Conservation (phyloP, 169 alveolate species). For the Plasmodium knowlesi region DNA sequence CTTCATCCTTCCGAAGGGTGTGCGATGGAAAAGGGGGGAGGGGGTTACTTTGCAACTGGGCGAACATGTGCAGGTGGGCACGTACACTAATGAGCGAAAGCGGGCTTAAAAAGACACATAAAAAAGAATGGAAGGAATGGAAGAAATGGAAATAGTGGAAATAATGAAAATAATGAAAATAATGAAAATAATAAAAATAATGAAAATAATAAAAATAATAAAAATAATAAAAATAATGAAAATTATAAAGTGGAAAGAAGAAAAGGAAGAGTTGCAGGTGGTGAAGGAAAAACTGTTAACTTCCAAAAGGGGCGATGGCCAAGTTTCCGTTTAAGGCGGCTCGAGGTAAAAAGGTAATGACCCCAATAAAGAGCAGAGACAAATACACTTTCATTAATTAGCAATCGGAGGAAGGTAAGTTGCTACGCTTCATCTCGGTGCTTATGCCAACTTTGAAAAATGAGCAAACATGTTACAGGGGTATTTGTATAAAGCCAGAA, state of each 20-base stretch:
- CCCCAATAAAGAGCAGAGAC: not conserved
- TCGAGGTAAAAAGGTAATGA: not conserved
- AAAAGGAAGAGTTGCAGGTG: not conserved
- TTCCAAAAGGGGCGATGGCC: not conserved
- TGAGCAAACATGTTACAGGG: not conserved
- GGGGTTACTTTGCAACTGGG: not conserved
- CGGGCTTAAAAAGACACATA: not conserved
- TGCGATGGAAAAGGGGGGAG: not conserved
- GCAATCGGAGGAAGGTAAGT: not conserved
- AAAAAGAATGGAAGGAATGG: not conserved
- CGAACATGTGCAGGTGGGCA: not conserved
- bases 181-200: not conserved
- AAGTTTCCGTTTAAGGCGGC: not conserved
- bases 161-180: not conserved
- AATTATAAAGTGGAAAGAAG: not conserved
- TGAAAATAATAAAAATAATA: not conserved
- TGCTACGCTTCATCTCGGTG: not conserved
- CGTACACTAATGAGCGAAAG: not conserved
- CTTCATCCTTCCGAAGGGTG: constrained; percentile 4
- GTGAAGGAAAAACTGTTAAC: not conserved
- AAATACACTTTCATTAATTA: not conserved
- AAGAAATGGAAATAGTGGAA: too few species aligned
- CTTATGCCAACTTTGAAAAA: not conserved
- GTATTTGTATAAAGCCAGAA: not conserved
- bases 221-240: not conserved